Conservation (phyloP, 192 early-diverging fungal genomes). For the Backusella parvicylindrica region DNA sequence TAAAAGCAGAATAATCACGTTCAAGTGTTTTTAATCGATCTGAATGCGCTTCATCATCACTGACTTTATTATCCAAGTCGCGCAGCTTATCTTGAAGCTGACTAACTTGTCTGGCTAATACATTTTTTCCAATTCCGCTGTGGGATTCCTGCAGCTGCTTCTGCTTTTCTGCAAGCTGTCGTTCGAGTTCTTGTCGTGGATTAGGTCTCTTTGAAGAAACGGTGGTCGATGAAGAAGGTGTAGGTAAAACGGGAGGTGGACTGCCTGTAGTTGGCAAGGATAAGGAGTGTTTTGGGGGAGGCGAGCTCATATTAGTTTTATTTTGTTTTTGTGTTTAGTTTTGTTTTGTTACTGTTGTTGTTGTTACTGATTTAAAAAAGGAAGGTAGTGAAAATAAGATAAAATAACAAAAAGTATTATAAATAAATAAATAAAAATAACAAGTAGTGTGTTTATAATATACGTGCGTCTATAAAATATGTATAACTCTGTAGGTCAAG, state of each 20-base stretch:
- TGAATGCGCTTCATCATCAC: background rate
- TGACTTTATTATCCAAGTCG: constrained; percentile 12
- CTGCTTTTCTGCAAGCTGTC: constrained; percentile 27
- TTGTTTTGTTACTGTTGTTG: background rate
- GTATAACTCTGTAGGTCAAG: background rate
- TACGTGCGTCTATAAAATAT: background rate
- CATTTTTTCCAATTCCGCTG: constrained; percentile 28
- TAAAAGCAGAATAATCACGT: constrained; percentile 24
- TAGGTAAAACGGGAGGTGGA: constrained; percentile 19
- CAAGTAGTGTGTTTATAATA: background rate
- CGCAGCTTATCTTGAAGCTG: constrained; percentile 15
- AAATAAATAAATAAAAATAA: background rate
- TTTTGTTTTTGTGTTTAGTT: background rate
- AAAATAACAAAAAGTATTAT: background rate
- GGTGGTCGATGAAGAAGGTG: constrained; percentile 21
- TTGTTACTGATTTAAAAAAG: background rate
- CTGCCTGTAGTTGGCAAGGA: constrained; percentile 15
- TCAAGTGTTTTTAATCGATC: constrained; percentile 32
- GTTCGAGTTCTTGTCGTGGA: constrained; percentile 17
- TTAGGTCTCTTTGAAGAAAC: background rate
- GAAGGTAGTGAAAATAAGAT: background rate
- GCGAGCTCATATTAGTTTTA: constrained; percentile 11
- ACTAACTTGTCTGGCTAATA: constrained; percentile 21
- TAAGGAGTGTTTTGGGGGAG: constrained; percentile 31
- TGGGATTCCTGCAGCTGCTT: constrained; percentile 13